Evolutionary conservation across 148 eudicot genomes (phyloP), one percentile per base, ranked within the genome.

Genomic region (Gaultheria prostrata): DNA sequence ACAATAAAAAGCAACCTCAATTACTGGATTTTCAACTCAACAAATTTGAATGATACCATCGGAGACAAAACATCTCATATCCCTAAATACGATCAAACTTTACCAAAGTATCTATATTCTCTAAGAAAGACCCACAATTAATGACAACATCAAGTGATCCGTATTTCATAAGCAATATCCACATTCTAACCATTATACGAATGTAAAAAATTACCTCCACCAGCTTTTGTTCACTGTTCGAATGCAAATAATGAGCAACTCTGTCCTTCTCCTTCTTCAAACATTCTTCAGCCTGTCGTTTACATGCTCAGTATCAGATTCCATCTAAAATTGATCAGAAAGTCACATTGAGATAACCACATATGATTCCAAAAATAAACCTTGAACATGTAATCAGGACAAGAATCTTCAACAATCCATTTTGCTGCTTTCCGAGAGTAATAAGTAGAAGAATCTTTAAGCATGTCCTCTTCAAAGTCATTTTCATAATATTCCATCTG

Each of bases 331-430:
- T 50, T 46, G 18, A 57, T 71, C 61, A 70, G 20, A 51, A 67
- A 70, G 13, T 53, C 50, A 76, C 1, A 65, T 1, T 12, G 28
- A 28, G 46, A 30, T 35, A 1, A 1, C 20, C 6, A 59, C 65
- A 7, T 54, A 54, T 20, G 8, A 59, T 59, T 59, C 65, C 65
- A 7, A 50, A 50, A 50, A 50, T 10, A 50, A 59, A 85, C 97
- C 92, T 92, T 94, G 85, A 91, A 80, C 94, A 94, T 89, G 84
- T 94, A 94, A 65, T 91, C 97, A 76, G 97, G 95, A 80, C 94
- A 94, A 59, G 95, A 88, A 87, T 91, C 89, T 78, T 90, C 92
- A n/a, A 80, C 80, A 51, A 94, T 92, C 97, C 94, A 94, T 35
- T 79, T 90, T 83, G 94, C 87, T 63, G 98, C 93, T 86, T 92